phyloP scores from a whole-genome alignment of 2,329 filamentous ascomycete species.

The Periconia macrospinosa region DNA sequence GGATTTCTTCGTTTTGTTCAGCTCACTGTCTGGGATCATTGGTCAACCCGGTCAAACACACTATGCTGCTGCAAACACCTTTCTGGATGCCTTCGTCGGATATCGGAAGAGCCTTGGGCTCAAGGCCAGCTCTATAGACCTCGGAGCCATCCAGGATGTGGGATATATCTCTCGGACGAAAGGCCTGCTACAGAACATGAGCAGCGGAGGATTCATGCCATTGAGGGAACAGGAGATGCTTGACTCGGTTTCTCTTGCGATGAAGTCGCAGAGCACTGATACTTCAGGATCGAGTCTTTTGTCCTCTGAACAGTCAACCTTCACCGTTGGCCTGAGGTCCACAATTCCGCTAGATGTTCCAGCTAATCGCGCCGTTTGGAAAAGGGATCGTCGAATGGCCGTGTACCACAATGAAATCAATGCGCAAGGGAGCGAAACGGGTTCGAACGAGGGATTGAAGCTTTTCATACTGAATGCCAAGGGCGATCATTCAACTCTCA shows the following conservation, averaged over 20 bases:
- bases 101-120: conserved; percentile 19
- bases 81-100: conserved; percentile 26
- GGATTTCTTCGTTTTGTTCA: conserved; percentile 36
- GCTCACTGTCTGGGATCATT: conserved; percentile 21
- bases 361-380: conserved; percentile 17
- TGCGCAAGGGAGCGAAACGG: not conserved
- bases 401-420: conserved; percentile 20
- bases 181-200: conserved; percentile 6
- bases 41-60: conserved; percentile 46
- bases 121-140: conserved; percentile 51
- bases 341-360: conserved; percentile 19
- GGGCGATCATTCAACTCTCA: conserved; percentile 3
- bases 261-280: not conserved
- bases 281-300: no score
- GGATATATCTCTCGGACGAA: conserved; percentile 39
- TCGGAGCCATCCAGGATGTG: conserved; percentile 52
- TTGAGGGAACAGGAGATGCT: not conserved
- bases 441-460: not conserved
- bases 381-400: conserved; percentile 23
- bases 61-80: conserved; percentile 51
- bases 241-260: not conserved
- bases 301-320: no score
- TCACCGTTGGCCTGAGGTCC: conserved; percentile 19
- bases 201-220: not conserved
- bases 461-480: conserved; percentile 3